phyloP scores from a whole-genome alignment of 345 rosid genomes.

The Populus alba region DNA sequence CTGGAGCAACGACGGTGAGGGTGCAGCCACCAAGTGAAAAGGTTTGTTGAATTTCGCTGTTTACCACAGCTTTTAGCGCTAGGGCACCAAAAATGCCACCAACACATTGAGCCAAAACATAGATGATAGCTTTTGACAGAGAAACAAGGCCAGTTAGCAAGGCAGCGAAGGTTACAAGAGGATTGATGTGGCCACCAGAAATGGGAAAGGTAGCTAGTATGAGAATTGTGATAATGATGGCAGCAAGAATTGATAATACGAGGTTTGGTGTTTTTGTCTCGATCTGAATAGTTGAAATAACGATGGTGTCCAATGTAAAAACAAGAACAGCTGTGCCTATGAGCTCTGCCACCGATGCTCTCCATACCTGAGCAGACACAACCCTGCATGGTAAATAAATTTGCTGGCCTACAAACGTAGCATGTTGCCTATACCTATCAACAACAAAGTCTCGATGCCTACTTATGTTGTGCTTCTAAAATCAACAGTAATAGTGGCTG shows the following conservation, averaged over 20 bases:
- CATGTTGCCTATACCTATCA: no score
- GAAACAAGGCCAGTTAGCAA: slow-evolving; percentile 28
- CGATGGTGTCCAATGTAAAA: slow-evolving; percentile 19
- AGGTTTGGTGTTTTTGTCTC: slow-evolving; percentile 19
- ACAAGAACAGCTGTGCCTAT: slow-evolving; percentile 24
- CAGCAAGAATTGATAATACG: slow-evolving; percentile 11
- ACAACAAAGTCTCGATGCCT: no score
- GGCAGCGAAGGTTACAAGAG: slow-evolving; percentile 34
- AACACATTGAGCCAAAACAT: slow-evolving; percentile 37
- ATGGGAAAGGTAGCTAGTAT: slow-evolving; percentile 32
- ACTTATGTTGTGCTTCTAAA: no score
- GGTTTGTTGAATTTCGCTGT: slow-evolving; percentile 10
- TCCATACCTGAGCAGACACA: slow-evolving; percentile 13
- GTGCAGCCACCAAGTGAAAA: slow-evolving; percentile 45
- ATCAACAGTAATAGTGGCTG: no score
- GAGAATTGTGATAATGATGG: slow-evolving; percentile 17
- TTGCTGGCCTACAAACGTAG: no score
- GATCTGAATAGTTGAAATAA: slow-evolving; percentile 19
- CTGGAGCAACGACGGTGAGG: slow-evolving; percentile 19
- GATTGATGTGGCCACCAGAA: slow-evolving; percentile 47
- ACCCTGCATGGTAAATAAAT: not conserved
- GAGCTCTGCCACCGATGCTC: slow-evolving; percentile 25
- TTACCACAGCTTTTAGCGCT: slow-evolving; percentile 30
- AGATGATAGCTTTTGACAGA: slow-evolving; percentile 19
- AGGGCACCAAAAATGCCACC: slow-evolving; percentile 38